Evolutionary conservation across 2,329 filamentous ascomycete genomes (phyloP).

Genomic region (Exophiala sideris): DNA sequence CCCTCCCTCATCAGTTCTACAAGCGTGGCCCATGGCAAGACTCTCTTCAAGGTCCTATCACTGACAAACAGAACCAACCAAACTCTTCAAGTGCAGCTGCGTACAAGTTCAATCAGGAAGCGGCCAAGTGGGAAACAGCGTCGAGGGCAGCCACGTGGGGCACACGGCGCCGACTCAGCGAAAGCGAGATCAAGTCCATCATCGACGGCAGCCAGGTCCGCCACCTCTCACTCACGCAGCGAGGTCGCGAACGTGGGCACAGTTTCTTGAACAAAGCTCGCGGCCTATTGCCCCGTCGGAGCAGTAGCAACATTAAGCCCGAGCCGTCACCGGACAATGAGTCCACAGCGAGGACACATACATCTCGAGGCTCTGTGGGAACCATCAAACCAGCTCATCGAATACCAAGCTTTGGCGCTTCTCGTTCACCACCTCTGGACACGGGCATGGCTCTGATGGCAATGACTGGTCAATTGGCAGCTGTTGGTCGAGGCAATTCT

Average conservation of each 20-base stretch:
- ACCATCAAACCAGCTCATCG: slow-evolving; percentile 34
- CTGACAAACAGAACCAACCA: slow-evolving; percentile 43
- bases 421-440: slow-evolving; percentile 40
- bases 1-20: slow-evolving; percentile 38
- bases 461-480: slow-evolving; percentile 45
- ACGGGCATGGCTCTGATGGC: slow-evolving; percentile 42
- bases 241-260: slow-evolving; percentile 41
- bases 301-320: slow-evolving; percentile 45
- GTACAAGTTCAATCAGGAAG: slow-evolving; percentile 48
- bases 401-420: slow-evolving; percentile 38
- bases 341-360: slow-evolving; percentile 2
- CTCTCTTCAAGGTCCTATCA: slow-evolving; percentile 19
- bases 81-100: slow-evolving; percentile 55
- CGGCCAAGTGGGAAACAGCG: slow-evolving; percentile 51
- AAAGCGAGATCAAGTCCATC: slow-evolving; percentile 50
- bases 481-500: slow-evolving; percentile 54
- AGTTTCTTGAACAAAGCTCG: slow-evolving; percentile 41
- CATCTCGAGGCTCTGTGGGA: slow-evolving; percentile 28
- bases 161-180: slow-evolving; percentile 46
- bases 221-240: slow-evolving; percentile 36
- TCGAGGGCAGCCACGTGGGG: slow-evolving; percentile 56
- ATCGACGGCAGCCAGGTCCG: slow-evolving; percentile 42
- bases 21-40: slow-evolving; percentile 51
- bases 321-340: slow-evolving; percentile 23
- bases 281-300: slow-evolving; percentile 39